Evolutionary conservation across 2,329 filamentous ascomycete species (phyloP), one percentile per base, ranked within the genome.

Genomic region (Colletotrichum lentis): DNA sequence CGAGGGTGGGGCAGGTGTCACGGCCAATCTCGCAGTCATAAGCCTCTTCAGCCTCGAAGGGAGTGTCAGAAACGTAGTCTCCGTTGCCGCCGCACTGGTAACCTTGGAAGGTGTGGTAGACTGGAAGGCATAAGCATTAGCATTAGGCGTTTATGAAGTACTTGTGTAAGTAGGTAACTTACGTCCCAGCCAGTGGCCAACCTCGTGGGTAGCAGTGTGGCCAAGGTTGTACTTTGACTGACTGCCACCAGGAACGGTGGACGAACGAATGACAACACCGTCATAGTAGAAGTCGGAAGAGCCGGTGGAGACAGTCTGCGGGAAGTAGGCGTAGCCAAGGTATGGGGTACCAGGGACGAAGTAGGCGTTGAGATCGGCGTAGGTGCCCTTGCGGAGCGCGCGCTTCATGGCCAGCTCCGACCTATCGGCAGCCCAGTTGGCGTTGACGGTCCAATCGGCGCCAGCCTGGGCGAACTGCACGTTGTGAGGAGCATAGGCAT

Each of bases 291-390:
- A 79, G 55, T 75, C 78, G 27, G 75, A 69, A 58, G 76, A 77
- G 11, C 70, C 64, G 43, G 44, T 55, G 7, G 64, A 64, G 59
- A 71, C 76, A 27, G 49, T 43, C 16, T 55, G 49, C 27, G 82
- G 82, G 77, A 82, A 83, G 76, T 82, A 83, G 77, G 80, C 83
- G 74, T 83, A 82, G 16, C 83, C 81, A 10, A 84, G 77, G 41
- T 63, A 66, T 49, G 80, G 75, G 58, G 74, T 75, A 39, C 74
- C 76, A 50, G 83, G 76, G 49, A 81, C 73, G 75, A 83, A 81
- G 79, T 84, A 85, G 52, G 84, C 58, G 77, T 85, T 85, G 61
- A 85, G 78, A 69, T 80, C 75, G 12, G 73, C 61, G 73, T 81
- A 81, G 54, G 71, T 75, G 64, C 80, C 80, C 74, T 81, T 77